A percentile compares a stretch with the other conserved stretches of the same genome.
Conservation (phyloP, 2,329 filamentous ascomycete species). For the Lachnellula willkommii region DNA sequence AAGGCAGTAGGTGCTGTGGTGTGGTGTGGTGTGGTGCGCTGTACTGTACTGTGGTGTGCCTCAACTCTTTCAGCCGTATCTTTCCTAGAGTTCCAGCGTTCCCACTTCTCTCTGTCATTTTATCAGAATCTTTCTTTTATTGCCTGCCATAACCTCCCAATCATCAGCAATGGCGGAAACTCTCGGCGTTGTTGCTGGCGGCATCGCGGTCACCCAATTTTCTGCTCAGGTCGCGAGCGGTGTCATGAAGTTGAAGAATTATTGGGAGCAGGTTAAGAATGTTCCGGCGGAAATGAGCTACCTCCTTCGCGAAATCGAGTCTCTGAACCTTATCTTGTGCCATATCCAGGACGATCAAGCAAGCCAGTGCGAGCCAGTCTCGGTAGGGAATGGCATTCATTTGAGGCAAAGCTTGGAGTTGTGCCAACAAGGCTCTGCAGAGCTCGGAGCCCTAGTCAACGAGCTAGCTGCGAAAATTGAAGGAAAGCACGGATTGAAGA, state of each 20-base stretch:
- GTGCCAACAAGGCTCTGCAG: constrained; percentile 1
- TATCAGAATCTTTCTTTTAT: not conserved
- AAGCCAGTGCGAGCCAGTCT: not conserved
- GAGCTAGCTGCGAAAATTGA: not conserved
- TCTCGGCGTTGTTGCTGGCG: constrained; percentile 5
- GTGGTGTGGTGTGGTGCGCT: too few species aligned
- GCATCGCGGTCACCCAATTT: constrained; percentile 2
- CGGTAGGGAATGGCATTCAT: not conserved
- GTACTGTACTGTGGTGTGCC: too few species aligned
- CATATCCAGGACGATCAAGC: not conserved
- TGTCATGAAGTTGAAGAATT: constrained; percentile 9
- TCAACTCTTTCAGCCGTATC: too few species aligned
- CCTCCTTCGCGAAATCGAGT: constrained; percentile 10
- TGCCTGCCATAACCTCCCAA: not conserved
- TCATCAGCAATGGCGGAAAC: constrained; percentile 6
- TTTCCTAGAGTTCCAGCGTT: not conserved
- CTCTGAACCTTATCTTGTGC: constrained; percentile 2
- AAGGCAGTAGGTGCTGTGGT: not conserved
- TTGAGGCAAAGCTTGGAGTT: not conserved
- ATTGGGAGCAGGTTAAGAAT: constrained; percentile 10
- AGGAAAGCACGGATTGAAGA: not conserved
- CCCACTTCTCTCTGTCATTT: not conserved
- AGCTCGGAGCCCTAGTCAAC: not conserved
- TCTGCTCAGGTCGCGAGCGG: constrained; percentile 4
- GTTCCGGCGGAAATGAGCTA: constrained; percentile 10